phyloP scores from a whole-genome alignment of 1,284 basidiomycete species.

The Ceratobasidium sp. region DNA sequence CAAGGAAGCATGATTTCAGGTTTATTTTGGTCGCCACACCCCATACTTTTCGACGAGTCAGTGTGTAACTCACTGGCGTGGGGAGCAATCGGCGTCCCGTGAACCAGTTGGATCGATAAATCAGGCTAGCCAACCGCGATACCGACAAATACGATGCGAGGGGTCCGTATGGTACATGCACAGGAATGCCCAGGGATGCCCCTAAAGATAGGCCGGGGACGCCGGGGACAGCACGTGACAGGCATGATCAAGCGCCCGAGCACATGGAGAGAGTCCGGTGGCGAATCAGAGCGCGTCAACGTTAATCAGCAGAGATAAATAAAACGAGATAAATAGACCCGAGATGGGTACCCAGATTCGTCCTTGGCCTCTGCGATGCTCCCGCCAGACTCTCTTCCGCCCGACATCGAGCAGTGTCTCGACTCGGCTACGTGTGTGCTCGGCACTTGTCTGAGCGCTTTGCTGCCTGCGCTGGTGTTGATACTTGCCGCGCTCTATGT shows the following conservation, averaged over 20 bases:
- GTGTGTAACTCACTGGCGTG: background rate
- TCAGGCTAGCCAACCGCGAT: background rate
- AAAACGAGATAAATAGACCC: constrained; percentile 1
- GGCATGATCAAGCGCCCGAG: constrained; percentile 12
- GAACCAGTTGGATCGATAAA: background rate
- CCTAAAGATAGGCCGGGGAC: constrained; percentile 23
- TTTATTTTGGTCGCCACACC: background rate
- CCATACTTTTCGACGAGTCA: background rate
- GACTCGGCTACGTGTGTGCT: constrained; percentile 43
- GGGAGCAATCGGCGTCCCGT: background rate
- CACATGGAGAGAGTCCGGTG: constrained; percentile 17
- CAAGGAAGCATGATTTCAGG: constrained; percentile 1
- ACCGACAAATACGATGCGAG: background rate
- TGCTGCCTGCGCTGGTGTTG: constrained; percentile 32
- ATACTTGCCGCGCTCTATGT: constrained; percentile 26
- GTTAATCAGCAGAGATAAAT: constrained; percentile 21
- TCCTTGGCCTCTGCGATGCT: constrained; percentile 8
- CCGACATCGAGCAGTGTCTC: constrained; percentile 43
- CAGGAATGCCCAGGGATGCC: background rate
- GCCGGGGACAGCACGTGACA: constrained; percentile 1
- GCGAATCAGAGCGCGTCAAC: background rate
- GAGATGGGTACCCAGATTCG: too few relatives aligned
- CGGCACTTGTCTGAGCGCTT: constrained; percentile 7
- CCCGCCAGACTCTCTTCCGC: constrained; percentile 20
- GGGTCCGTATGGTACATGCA: background rate